Conservation (phyloP, 805 yeast species). For the Ogataea paraovalis region DNA sequence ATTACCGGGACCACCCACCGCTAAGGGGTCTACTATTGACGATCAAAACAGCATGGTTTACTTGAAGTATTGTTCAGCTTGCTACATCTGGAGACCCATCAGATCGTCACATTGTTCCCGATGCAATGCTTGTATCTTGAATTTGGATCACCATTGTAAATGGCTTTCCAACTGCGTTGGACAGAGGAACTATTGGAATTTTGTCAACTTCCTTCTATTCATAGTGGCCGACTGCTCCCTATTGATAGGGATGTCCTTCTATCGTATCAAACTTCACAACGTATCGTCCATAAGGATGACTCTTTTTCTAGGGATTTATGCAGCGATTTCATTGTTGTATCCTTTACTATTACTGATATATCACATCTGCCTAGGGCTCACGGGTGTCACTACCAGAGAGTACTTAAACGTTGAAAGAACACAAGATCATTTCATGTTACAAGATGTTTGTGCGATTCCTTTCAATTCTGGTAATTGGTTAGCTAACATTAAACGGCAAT, state of each 20-base stretch:
- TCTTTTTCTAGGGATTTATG: conserved; percentile 50
- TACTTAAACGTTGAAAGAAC: conserved; percentile 46
- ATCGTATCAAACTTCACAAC: conserved; percentile 19
- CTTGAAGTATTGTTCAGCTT: conserved; percentile 49
- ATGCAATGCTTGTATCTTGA: conserved; percentile 60
- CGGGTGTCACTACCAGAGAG: conserved; percentile 71
- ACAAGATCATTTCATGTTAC: conserved; percentile 17
- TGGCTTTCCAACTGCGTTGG: conserved; percentile 79
- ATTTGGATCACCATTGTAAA: conserved; percentile 61
- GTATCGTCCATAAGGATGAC: conserved; percentile 35
- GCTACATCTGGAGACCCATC: conserved; percentile 74
- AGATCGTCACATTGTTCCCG: conserved; percentile 69
- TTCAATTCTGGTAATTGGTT: conserved; percentile 32
- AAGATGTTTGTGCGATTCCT: conserved; percentile 35
- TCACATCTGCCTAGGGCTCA: conserved; percentile 52
- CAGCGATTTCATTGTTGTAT: conserved; percentile 44
- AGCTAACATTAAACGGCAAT: conserved; percentile 30
- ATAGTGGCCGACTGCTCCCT: conserved; percentile 29
- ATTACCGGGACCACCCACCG: conserved; percentile 40
- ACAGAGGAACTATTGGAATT: conserved; percentile 62
- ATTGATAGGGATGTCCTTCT: conserved; percentile 30
- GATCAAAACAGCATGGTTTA: conserved; percentile 28
- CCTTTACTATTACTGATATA: conserved; percentile 50
- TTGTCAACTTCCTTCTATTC: conserved; percentile 46
- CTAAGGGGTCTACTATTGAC: background rate